These are phyloP conservation scores for Russula griseocarnosa DNA, from an alignment of 768 basidiomycete genomes.

Conservation along the genomic window DNA sequence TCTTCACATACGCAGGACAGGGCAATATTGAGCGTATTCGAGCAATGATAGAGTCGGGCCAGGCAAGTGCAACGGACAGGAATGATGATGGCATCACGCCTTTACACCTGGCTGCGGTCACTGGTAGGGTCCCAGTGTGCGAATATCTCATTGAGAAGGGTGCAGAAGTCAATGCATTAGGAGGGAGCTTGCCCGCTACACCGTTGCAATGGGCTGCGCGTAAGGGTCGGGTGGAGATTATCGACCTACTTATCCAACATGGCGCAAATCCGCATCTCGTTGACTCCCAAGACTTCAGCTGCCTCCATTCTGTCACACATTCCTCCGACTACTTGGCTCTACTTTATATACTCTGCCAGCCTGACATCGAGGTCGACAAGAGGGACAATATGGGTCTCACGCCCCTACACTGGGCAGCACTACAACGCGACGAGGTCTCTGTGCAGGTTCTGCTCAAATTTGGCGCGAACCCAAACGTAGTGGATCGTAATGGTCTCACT, in stretches of 20 bases:
- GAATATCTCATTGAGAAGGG: slow-evolving; percentile 73
- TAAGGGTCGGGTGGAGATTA: slow-evolving; percentile 92
- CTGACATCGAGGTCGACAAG: slow-evolving; percentile 75
- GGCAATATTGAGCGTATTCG: no score
- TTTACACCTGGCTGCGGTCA: no score
- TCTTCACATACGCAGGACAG: no score
- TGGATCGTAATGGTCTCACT: slow-evolving; percentile 75
- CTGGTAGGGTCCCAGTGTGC: no score
- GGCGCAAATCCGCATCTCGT: slow-evolving; percentile 86
- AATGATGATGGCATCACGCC: no score
- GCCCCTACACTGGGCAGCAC: slow-evolving; percentile 94
- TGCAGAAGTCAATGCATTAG: slow-evolving; percentile 87
- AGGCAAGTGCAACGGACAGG: no score
- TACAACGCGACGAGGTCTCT: slow-evolving; percentile 92
- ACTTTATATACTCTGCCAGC: slow-evolving; percentile 85
- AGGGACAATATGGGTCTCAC: slow-evolving; percentile 89
- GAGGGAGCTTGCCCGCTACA: slow-evolving; percentile 87
- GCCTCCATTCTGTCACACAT: slow-evolving; percentile 89
- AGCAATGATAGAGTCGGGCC: no score
- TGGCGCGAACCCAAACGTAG: slow-evolving; percentile 70
- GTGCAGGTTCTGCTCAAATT: slow-evolving; percentile 85
- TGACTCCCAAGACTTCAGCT: slow-evolving; percentile 93
- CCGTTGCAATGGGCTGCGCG: slow-evolving; percentile 97
- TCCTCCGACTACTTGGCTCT: slow-evolving; percentile 90
- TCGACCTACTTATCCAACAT: slow-evolving; percentile 83